phyloP scores from a whole-genome alignment of 2,329 filamentous ascomycete genomes.

The Plectosphaerella cucumerina region DNA sequence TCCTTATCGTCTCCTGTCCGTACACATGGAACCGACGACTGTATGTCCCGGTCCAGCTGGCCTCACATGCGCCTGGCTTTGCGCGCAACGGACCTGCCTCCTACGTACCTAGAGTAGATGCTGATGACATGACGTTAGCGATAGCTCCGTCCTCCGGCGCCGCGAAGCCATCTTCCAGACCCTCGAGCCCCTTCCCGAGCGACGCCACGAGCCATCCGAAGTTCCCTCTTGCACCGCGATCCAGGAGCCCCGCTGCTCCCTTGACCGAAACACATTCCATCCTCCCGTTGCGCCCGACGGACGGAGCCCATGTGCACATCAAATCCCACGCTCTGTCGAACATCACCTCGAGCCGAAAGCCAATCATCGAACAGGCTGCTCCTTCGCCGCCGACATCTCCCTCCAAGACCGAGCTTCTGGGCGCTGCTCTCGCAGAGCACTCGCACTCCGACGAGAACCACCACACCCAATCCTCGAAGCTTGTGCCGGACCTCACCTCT shows the following conservation, averaged over 20 bases:
- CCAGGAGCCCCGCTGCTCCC: constrained; percentile 50
- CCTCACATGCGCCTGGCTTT: too few species aligned
- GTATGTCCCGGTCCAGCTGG: constrained; percentile 42
- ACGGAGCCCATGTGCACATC: constrained; percentile 32
- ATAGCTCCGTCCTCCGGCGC: constrained; percentile 48
- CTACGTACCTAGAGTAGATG: not conserved
- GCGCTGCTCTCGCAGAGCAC: constrained; percentile 15
- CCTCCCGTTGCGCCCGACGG: constrained; percentile 37
- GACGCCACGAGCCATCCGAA: constrained; percentile 45
- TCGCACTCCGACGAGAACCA: constrained; percentile 27
- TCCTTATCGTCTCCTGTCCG: constrained; percentile 60
- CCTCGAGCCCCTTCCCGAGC: constrained; percentile 51
- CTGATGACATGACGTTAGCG: not conserved
- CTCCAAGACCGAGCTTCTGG: constrained; percentile 11
- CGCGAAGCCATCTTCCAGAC: constrained; percentile 46
- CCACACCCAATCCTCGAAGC: constrained; percentile 29
- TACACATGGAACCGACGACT: constrained; percentile 46
- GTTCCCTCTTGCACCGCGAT: constrained; percentile 43
- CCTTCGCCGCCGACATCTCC: constrained; percentile 21
- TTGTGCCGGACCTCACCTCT: constrained; percentile 61
- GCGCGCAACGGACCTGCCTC: constrained; percentile 9
- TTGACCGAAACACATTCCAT: constrained; percentile 27
- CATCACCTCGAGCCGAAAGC: constrained; percentile 27
- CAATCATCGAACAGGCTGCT: constrained; percentile 43
- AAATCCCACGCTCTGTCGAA: not conserved